A percentile compares a stretch with the other conserved stretches of the same genome.
Conservation (phyloP, 1,284 basidiomycete species). For the Melampsora occidentalis region DNA sequence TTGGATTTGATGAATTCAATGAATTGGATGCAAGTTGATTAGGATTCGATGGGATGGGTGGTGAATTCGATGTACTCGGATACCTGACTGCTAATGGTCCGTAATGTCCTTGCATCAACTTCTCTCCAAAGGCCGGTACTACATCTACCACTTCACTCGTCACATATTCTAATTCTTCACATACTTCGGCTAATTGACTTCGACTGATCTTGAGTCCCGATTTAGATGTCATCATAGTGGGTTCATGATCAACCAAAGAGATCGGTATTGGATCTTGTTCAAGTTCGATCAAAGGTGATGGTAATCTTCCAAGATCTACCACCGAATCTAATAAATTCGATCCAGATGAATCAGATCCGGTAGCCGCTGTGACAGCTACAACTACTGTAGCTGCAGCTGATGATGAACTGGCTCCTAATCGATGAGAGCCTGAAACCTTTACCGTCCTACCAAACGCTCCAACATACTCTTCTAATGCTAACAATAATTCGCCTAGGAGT, state of each 20-base stretch:
- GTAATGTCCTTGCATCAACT: constrained; percentile 39
- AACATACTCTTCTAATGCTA: constrained; percentile 35
- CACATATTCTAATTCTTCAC: constrained; percentile 41
- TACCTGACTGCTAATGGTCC: constrained; percentile 25
- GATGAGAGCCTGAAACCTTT: constrained; percentile 32
- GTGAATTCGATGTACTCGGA: not conserved
- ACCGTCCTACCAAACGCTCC: constrained; percentile 33
- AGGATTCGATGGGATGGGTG: not conserved
- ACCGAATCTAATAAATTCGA: not conserved
- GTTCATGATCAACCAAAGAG: too few relatives aligned
- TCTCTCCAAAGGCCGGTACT: constrained; percentile 39
- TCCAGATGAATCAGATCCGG: not conserved
- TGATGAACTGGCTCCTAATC: constrained; percentile 15
- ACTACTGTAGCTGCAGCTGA: constrained; percentile 19
- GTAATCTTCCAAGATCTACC: not conserved
- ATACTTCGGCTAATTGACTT: constrained; percentile 26
- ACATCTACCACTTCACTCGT: constrained; percentile 36
- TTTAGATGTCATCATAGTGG: not conserved
- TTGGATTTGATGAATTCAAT: not conserved
- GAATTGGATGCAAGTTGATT: not conserved
- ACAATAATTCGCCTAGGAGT: constrained; percentile 20
- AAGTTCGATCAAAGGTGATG: constrained; percentile 1
- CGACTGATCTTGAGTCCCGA: constrained; percentile 12
- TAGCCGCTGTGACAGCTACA: constrained; percentile 8
- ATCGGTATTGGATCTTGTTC: not conserved